A percentile compares a stretch with the other conserved stretches of the same genome.
Conservation (phyloP, 1,284 basidiomycete species). For the Ceratobasidium sp. region DNA sequence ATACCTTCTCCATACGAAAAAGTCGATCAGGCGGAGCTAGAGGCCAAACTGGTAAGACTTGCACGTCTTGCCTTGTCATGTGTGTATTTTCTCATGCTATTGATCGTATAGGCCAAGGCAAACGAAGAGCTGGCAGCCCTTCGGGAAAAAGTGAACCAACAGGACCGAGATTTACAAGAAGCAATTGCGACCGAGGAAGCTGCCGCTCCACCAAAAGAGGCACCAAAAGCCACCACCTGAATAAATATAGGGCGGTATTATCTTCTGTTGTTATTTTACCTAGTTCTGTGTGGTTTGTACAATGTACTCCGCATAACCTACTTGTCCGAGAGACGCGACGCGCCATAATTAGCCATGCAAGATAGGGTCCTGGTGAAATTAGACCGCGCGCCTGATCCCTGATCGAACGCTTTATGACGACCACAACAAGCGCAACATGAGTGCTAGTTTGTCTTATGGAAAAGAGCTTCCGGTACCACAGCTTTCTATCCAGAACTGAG, state of each 20-base stretch:
- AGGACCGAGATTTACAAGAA: conserved; percentile 32
- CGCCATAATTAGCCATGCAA: conserved; percentile 5
- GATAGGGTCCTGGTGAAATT: conserved; percentile 15
- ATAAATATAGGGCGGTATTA: neutral
- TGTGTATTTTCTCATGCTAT: neutral
- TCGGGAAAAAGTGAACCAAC: conserved; percentile 49
- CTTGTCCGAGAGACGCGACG: neutral
- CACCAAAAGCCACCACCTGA: conserved; percentile 29
- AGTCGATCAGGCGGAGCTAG: conserved; percentile 66
- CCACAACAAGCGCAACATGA: conserved; percentile 23
- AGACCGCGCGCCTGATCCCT: neutral
- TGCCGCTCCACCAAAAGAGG: neutral
- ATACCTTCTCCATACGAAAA: conserved; percentile 61
- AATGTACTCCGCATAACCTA: neutral
- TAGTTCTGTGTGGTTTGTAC: neutral
- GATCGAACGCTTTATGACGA: conserved; percentile 33
- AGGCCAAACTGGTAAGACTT: conserved; percentile 62
- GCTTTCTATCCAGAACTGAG: neutral
- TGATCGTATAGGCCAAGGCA: conserved; percentile 55
- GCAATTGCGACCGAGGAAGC: conserved; percentile 16
- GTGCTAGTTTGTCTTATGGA: conserved; percentile 20
- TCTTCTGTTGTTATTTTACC: neutral
- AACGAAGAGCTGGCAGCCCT: conserved; percentile 60
- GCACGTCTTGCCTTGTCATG: neutral
- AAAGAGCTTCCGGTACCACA: conserved; percentile 28